phyloP scores from a whole-genome alignment of 2,329 filamentous ascomycete genomes.

The Neofusicoccum cordaticola region DNA sequence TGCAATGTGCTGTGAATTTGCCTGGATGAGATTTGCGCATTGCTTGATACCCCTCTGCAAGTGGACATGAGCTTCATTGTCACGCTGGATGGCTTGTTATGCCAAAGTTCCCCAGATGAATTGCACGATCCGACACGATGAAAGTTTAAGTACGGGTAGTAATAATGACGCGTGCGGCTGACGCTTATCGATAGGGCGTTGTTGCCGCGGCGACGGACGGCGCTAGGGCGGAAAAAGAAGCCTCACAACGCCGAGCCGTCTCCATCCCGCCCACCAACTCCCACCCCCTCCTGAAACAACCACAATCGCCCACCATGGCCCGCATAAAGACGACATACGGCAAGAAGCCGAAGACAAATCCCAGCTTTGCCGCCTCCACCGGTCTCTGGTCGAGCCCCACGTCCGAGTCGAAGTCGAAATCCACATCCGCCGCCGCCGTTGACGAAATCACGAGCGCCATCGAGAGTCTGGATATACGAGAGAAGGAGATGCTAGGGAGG shows the following conservation, averaged over 20 bases:
- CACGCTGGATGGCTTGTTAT: too few relatives aligned
- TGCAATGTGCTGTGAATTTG: too few relatives aligned
- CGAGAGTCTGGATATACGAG: neutral
- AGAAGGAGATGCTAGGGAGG: neutral
- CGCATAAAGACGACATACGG: slow-evolving; percentile 8
- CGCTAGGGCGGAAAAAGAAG: neutral
- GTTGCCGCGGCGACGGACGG: neutral
- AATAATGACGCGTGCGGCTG: too few relatives aligned
- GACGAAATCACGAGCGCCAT: neutral
- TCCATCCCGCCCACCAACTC: neutral
- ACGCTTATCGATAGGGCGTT: too few relatives aligned
- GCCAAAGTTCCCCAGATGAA: too few relatives aligned
- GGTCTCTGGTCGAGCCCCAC: slow-evolving; percentile 11
- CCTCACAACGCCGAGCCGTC: neutral
- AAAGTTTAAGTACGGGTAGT: too few relatives aligned
- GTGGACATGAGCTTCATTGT: too few relatives aligned
- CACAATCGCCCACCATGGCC: neutral
- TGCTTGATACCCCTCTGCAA: too few relatives aligned
- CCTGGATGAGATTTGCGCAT: too few relatives aligned
- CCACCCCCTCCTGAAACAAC: neutral
- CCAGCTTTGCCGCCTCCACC: neutral
- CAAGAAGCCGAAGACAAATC: neutral
- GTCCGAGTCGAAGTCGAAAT: neutral
- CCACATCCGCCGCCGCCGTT: neutral
- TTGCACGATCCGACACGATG: too few relatives aligned